These are phyloP conservation scores for Lolium rigidum DNA, from an alignment of 176 grass and related monocot species.

Conservation along the genomic window DNA sequence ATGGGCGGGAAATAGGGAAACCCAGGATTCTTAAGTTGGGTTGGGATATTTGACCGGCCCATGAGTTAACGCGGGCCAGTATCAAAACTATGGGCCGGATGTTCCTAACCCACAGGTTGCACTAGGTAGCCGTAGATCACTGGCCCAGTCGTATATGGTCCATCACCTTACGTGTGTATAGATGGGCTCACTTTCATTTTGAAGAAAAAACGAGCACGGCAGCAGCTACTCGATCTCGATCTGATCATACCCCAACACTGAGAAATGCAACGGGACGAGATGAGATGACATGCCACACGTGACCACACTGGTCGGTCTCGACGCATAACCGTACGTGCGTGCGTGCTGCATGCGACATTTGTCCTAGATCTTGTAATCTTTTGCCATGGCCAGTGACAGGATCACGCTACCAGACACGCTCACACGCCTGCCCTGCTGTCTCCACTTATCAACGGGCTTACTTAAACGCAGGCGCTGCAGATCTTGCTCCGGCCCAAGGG, in stretches of 20 bases:
- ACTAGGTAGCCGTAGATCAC: not conserved
- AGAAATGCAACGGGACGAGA: not conserved
- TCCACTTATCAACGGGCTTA: not conserved
- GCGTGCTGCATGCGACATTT: not conserved
- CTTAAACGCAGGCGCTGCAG: not conserved
- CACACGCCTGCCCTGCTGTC: not conserved
- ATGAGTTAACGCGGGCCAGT: too few species aligned
- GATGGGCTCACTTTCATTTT: not conserved
- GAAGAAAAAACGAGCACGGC: not conserved
- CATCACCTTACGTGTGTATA: not conserved
- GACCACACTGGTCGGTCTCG: not conserved
- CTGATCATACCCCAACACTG: not conserved
- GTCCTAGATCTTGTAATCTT: conserved; percentile 26
- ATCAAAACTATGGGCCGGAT: not conserved
- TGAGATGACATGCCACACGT: not conserved
- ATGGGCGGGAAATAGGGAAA: too few species aligned
- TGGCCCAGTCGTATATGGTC: not conserved
- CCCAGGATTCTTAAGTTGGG: too few species aligned
- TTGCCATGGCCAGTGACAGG: not conserved
- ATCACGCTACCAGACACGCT: not conserved
- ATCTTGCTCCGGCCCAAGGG: conserved; percentile 14
- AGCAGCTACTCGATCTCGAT: not conserved
- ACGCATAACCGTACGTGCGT: not conserved
- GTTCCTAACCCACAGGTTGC: not conserved
- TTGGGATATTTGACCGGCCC: too few species aligned